Base-by-base conservation (phyloP, 345 rosid genomes). In the Acer negundo region DNA sequence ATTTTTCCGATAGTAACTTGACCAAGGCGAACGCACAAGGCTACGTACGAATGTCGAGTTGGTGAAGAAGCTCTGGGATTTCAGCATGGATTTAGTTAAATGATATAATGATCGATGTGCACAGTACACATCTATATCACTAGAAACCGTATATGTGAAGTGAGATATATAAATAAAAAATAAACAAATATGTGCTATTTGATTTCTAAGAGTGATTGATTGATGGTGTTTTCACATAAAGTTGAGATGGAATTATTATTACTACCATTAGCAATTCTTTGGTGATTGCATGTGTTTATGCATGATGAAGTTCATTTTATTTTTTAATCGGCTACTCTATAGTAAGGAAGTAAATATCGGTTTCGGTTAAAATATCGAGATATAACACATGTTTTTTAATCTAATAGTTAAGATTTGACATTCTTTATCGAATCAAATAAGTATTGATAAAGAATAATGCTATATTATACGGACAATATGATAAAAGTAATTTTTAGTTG, bases 41-140 rank as follows among this genome's bases (percentile, higher is more conserved):
- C 85, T 13, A 68, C 15, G 44, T 13, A 68, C 12, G 44, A 81
- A 87, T 42, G 61, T 49, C 1, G 87, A 85, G n/a, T 65, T 90
- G 81, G 92, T 77, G 7, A 85, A 73, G 83, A 81, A 87, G 69
- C 87, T 90, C 12, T 87, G 90, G 94, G 90, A 86, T 78, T 89
- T 89, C 79, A 90, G 90, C 79, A 67, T 73, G 83, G 81, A 86
- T n/a, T 55, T 84, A 74, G 71, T 80, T 59, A 80, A 84, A 67
- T 79, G 78, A 51, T 42, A 7, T 28, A 3, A 28, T 28, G 31
- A 26, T 26, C 28, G 28, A 28, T 28, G 79, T 79, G 75, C 75
- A 78, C 63, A 65, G 75, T n/a, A n/a, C n/a, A n/a, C n/a, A n/a
- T n/a, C 19, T n/a, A 28, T 28, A 2, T 28, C 31, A 28, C 31